Conservation (phyloP, 371 early-diverging fungal species). For the Apophysomyces sp. region DNA sequence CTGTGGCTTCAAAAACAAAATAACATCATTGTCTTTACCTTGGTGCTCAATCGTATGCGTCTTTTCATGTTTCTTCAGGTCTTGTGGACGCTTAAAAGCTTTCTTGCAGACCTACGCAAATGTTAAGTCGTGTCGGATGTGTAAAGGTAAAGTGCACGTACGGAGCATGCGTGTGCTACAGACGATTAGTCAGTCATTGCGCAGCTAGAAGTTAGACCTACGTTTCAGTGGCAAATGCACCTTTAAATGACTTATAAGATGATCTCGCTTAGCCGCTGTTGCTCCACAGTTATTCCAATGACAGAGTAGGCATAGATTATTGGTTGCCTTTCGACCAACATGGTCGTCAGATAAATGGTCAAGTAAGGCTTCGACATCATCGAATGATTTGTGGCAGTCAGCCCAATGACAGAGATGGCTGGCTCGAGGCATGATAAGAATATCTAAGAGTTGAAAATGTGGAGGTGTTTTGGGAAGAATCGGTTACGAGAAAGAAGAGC, state of each 20-base stretch:
- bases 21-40: slow-evolving; percentile 16
- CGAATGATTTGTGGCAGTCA: slow-evolving; percentile 49
- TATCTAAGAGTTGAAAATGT: too few relatives aligned
- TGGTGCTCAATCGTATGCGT: slow-evolving; percentile 70
- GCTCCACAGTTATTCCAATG: slow-evolving; percentile 83
- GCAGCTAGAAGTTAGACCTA: slow-evolving; percentile 48
- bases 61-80: slow-evolving; percentile 91
- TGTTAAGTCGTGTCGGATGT: neutral
- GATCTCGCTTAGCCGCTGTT: slow-evolving; percentile 83
- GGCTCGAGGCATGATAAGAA: slow-evolving; percentile 7
- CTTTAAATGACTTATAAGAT: slow-evolving; percentile 88
- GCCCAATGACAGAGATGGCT: slow-evolving; percentile 51
- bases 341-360: slow-evolving; percentile 84
- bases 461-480: too few relatives aligned
- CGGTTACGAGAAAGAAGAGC: too few relatives aligned
- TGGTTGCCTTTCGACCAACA: slow-evolving; percentile 87
- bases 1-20: too few relatives aligned
- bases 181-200: neutral
- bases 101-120: slow-evolving; percentile 68
- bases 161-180: slow-evolving; percentile 15
- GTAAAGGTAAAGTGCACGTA: slow-evolving; percentile 4
- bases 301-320: slow-evolving; percentile 86
- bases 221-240: slow-evolving; percentile 91
- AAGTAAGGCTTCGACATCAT: slow-evolving; percentile 78
- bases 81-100: slow-evolving; percentile 92